A percentile compares a stretch with the other conserved stretches of the same genome.
These are phyloP conservation scores for Exsudoporus frostii DNA, from an alignment of 768 basidiomycete species.

Conservation along the genomic window DNA sequence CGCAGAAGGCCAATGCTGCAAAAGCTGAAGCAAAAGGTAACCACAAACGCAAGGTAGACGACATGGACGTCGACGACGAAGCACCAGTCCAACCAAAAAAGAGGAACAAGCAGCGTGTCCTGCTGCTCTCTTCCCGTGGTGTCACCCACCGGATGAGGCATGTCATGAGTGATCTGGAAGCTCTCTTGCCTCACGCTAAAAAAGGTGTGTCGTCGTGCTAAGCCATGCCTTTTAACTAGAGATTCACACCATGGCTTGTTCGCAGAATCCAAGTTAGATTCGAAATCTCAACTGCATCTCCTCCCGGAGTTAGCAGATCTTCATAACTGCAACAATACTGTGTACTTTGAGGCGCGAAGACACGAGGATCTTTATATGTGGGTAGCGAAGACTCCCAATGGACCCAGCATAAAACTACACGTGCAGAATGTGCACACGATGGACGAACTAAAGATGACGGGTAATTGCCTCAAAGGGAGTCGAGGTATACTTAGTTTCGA, in stretches of 20 bases:
- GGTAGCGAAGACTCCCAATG: slow-evolving; percentile 96
- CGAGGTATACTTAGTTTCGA: slow-evolving; percentile 92
- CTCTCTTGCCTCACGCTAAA: slow-evolving; percentile 89
- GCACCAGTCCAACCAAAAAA: slow-evolving; percentile 43
- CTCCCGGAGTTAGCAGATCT: slow-evolving; percentile 96
- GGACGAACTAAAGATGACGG: slow-evolving; percentile 99
- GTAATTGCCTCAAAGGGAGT: slow-evolving; percentile 96
- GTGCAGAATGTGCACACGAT: slow-evolving; percentile 99
- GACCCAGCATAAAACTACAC: slow-evolving; percentile 95
- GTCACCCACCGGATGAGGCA: slow-evolving; percentile 96
- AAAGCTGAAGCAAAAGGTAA: slow-evolving; percentile 44
- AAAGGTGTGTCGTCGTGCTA: slow-evolving; percentile 64
- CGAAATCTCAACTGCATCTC: slow-evolving; percentile 88
- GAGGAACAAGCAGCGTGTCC: slow-evolving; percentile 93
- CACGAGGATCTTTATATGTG: slow-evolving; percentile 97
- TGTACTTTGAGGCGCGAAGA: slow-evolving; percentile 95
- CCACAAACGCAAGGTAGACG: slow-evolving; percentile 63
- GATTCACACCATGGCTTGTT: not conserved
- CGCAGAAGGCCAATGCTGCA: slow-evolving; percentile 54
- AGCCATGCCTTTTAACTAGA: not conserved
- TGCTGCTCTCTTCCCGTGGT: slow-evolving; percentile 89
- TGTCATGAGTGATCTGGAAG: slow-evolving; percentile 92
- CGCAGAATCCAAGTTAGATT: slow-evolving; percentile 94
- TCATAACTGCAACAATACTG: slow-evolving; percentile 94
- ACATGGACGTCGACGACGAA: slow-evolving; percentile 56